Evolutionary conservation across 106 monocot genomes (phyloP), one percentile per base, ranked within the genome.

Genomic region (Narthecium ossifragum): DNA sequence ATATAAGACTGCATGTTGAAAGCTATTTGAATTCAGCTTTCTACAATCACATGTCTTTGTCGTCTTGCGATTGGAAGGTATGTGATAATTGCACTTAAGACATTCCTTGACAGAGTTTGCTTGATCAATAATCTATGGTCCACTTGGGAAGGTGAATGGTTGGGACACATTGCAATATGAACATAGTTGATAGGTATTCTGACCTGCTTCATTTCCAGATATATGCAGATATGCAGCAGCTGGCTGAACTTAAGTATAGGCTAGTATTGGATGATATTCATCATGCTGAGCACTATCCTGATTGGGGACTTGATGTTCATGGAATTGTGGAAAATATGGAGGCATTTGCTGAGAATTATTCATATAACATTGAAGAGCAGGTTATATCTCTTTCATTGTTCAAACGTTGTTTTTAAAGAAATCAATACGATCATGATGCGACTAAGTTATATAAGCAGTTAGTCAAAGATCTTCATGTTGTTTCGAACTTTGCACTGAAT

Each of bases 211-310:
- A n/a, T 17, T 34, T 32, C 26, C 67, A 82, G 82, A 70, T 82
- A 59, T 82, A 82, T 36, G 64, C 69, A 54, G 82, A 69, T 34
- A 82, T 82, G 82, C 58, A 60, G 43, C 72, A 69, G 50, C 57
- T 82, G 60, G 82, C 77, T 22, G 69, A 69, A 49, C 51, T 82
- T 11, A 82, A 82, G 55, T 77, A 82, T 73, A 68, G 69, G 38
- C 34, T 82, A 38, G 29, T 62, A 22, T 61, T 82, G 38, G 82
- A 77, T 65, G 73, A 76, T 64, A 56, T 53, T 46, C 70, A 82
- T 77, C 68, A 69, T 51, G 21, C 32, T 56, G 72, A 59, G 37
- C 38, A 54, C 55, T 68, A 61, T 66, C 27, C 36, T 15, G 56
- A 50, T 51, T 49, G 64, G 24, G 60, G 61, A 34, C 51, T 82